Evolutionary conservation across 2,329 filamentous ascomycete genomes (phyloP).

Genomic region (Didymellaceae sp.): DNA sequence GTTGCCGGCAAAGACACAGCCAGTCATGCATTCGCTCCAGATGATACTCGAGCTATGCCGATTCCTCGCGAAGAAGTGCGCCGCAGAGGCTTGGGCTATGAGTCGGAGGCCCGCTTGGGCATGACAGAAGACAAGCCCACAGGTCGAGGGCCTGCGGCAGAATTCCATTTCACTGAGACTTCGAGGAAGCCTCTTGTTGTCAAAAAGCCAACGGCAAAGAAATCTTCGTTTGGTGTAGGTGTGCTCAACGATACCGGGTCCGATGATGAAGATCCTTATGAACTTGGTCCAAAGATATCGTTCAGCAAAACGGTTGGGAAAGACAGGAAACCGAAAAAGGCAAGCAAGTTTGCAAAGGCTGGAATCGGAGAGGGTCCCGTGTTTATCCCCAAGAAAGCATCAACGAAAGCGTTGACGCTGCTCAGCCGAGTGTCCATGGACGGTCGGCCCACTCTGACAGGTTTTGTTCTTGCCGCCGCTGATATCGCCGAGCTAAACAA

Average conservation of each 20-base stretch:
- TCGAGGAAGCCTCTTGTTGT: slow-evolving; percentile 22
- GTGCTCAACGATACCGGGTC: slow-evolving; percentile 92
- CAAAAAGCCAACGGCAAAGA: slow-evolving; percentile 58
- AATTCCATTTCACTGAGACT: slow-evolving; percentile 34
- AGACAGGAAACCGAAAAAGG: slow-evolving; percentile 74
- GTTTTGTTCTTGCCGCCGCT: slow-evolving; percentile 75
- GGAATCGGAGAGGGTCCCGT: slow-evolving; percentile 71
- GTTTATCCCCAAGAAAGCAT: slow-evolving; percentile 74
- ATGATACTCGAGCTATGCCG: slow-evolving; percentile 73
- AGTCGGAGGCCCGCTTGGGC: slow-evolving; percentile 63
- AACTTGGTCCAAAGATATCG: slow-evolving; percentile 86
- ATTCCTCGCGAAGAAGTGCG: slow-evolving; percentile 71
- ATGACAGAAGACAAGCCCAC: slow-evolving; percentile 34
- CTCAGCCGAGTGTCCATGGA: slow-evolving; percentile 74
- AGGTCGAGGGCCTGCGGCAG: slow-evolving; percentile 21
- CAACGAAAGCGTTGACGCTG: slow-evolving; percentile 53
- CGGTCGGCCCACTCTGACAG: slow-evolving; percentile 77
- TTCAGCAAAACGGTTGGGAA: slow-evolving; percentile 84
- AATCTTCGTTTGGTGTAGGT: slow-evolving; percentile 83
- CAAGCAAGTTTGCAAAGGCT: slow-evolving; percentile 65
- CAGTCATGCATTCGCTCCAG: slow-evolving; percentile 82
- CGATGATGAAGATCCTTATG: slow-evolving; percentile 93
- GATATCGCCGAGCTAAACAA: slow-evolving; percentile 51
- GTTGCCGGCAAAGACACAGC: slow-evolving; percentile 49
- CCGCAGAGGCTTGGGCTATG: slow-evolving; percentile 71